Conservation (phyloP, 495 filamentous ascomycete genomes). For the Pseudomonodictys pantanalensis region DNA sequence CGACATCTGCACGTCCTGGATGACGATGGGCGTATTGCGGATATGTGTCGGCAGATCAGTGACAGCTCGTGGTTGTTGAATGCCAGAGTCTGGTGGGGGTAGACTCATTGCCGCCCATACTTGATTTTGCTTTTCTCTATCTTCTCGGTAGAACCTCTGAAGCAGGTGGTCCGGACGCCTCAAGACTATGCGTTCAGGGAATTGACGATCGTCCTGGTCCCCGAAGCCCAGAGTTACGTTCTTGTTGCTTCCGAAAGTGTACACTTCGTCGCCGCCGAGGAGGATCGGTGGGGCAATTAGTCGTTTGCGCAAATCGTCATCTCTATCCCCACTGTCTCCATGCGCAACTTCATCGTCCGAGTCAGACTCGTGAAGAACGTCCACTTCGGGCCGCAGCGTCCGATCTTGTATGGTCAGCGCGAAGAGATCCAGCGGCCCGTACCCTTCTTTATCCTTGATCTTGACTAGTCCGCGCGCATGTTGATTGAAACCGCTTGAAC, state of each 20-base stretch:
- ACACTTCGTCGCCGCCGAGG: constrained; percentile 77
- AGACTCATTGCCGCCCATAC: constrained; percentile 33
- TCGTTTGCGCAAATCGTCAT: constrained; percentile 22
- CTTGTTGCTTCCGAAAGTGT: constrained; percentile 91
- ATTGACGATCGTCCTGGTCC: constrained; percentile 90
- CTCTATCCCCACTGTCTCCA: constrained; percentile 34
- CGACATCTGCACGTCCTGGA: constrained; percentile 77
- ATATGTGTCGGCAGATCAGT: constrained; percentile 65
- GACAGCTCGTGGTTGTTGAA: constrained; percentile 32
- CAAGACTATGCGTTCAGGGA: constrained; percentile 75
- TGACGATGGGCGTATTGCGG: constrained; percentile 63
- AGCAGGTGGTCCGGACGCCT: constrained; percentile 79
- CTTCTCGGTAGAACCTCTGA: constrained; percentile 56
- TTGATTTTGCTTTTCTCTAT: constrained; percentile 32
- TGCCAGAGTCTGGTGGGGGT: constrained; percentile 23
- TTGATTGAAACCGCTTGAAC: constrained; percentile 44
- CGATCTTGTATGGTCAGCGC: constrained; percentile 70
- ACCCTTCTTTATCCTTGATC: constrained; percentile 91
- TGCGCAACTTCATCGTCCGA: constrained; percentile 37
- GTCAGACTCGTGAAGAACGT: constrained; percentile 34
- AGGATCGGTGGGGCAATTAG: constrained; percentile 32
- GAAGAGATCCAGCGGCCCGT: constrained; percentile 91
- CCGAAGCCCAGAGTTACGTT: constrained; percentile 90
- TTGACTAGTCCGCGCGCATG: constrained; percentile 70
- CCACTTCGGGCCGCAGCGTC: constrained; percentile 37